Evolutionary conservation across 257 asterid genomes (phyloP), one percentile per base, ranked within the genome.

Genomic region (Coffea canephora): DNA sequence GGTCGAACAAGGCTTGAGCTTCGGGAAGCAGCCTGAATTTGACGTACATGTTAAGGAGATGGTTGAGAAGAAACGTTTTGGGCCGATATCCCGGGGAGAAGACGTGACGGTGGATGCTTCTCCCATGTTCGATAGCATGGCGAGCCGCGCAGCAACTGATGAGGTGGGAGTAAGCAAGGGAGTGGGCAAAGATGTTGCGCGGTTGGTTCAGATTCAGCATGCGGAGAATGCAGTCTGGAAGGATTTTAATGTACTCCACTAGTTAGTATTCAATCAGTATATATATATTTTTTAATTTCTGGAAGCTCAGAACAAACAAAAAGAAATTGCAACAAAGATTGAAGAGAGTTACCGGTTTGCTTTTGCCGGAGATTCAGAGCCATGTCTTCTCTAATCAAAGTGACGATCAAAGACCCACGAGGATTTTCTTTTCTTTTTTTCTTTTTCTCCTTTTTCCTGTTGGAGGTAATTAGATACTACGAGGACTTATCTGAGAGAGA

Each of bases 121-220:
- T 89, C 14, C 97, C 98, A 62, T 89, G 88, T 75, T 83, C 80
- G 65, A 93, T 45, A 4, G 97, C 97, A 16, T 91, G 80, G 77
- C 81, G 85, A 59, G 94, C 84, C 75, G 91, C 84, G 82, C 99
- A 95, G 81, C 98, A 91, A 83, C 91, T 93, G 39, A 95, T 90
- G 83, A 95, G 96, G 87, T 93, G 96, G 10, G 93, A 70, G 50
- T 93, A 95, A 31, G 91, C 87, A 54, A 93, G 69, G 57, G 92
- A 82, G 80, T 93, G 89, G 16, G 97, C 98, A 88, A 90, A 89
- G 57, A 95, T 62, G 71, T 79, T 84, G 80, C 80, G 90, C 69
- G 97, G 90, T 61, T 96, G 99, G 84, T 94, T 96, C 87, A 96
- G 97, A 90, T 96, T 96, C 87, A 96, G 83, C 99, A 96, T 94